Percentiles rank a stretch among this genome's conserved stretches.
phyloP scores from a whole-genome alignment of 805 yeast genomes.

The Yamadazyma akitaensis region DNA sequence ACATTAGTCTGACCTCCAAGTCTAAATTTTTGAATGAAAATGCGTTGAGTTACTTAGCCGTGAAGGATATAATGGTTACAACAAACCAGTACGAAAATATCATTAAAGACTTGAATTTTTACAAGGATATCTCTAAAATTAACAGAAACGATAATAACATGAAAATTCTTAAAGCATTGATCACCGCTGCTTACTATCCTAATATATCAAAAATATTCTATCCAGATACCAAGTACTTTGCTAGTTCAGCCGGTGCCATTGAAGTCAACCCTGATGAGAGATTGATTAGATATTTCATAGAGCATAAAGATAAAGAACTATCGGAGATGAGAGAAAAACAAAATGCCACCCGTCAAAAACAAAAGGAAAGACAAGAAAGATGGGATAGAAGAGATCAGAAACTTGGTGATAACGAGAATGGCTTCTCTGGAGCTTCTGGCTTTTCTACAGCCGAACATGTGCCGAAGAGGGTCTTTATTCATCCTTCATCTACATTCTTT shows the following conservation, averaged over 20 bases:
- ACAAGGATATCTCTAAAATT: constrained; percentile 11
- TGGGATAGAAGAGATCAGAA: constrained; percentile 5
- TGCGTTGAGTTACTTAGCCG: constrained; percentile 55
- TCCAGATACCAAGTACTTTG: constrained; percentile 75
- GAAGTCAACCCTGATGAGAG: constrained; percentile 83
- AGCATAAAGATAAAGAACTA: constrained; percentile 2
- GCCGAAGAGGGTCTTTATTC: constrained; percentile 63
- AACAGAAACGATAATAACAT: constrained; percentile 46
- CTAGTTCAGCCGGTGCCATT: constrained; percentile 73
- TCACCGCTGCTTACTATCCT: constrained; percentile 83
- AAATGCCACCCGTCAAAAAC: constrained; percentile 6
- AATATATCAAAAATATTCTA: constrained; percentile 74
- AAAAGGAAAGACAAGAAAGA: constrained; percentile 7
- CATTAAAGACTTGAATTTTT: constrained; percentile 74
- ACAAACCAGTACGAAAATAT: constrained; percentile 65
- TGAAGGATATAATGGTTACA: constrained; percentile 71
- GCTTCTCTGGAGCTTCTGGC: not conserved
- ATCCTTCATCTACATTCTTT: constrained; percentile 81
- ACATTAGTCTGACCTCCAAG: constrained; percentile 28
- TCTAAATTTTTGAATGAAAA: constrained; percentile 53
- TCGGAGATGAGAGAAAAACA: constrained; percentile 1
- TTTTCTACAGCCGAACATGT: not conserved
- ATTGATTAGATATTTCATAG: constrained; percentile 38
- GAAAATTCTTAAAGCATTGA: constrained; percentile 57
- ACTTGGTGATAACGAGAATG: not conserved